These are phyloP conservation scores for Xylariaceae sp. DNA, from an alignment of 2,329 filamentous ascomycete genomes.

Conservation along the genomic window DNA sequence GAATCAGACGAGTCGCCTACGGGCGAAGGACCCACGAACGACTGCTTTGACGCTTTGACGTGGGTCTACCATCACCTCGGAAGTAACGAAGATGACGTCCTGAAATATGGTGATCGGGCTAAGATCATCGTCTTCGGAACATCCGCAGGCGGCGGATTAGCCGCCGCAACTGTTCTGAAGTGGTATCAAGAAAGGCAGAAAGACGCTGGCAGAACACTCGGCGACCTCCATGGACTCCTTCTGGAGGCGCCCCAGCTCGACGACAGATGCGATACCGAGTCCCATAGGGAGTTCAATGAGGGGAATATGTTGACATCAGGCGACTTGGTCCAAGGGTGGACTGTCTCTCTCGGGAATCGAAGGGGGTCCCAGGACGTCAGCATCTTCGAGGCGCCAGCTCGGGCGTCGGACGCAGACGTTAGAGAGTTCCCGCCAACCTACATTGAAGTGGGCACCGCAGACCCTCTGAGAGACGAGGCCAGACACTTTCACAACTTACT, in stretches of 20 bases:
- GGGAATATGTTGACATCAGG: constrained; percentile 20
- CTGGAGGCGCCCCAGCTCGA: constrained; percentile 21
- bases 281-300: constrained; percentile 13
- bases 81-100: background rate
- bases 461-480: constrained; percentile 19
- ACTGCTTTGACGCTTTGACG: constrained; percentile 18
- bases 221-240: constrained; percentile 12
- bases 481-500: constrained; percentile 9
- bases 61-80: constrained; percentile 17
- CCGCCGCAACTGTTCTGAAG: constrained; percentile 14
- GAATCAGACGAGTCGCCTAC: constrained; percentile 13
- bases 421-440: constrained; percentile 16
- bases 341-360: constrained; percentile 11
- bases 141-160: constrained; percentile 18
- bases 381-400: constrained; percentile 19
- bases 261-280: constrained; percentile 15
- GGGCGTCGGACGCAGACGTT: constrained; percentile 12
- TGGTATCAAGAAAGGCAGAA: constrained; percentile 14
- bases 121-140: constrained; percentile 17
- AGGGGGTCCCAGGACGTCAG: constrained; percentile 10
- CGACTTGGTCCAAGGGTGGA: constrained; percentile 15
- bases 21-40: constrained; percentile 16
- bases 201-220: background rate
- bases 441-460: constrained; percentile 15
- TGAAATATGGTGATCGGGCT: constrained; percentile 9